Conservation (phyloP, 1,284 basidiomycete species). For the Leccinum solheimii region DNA sequence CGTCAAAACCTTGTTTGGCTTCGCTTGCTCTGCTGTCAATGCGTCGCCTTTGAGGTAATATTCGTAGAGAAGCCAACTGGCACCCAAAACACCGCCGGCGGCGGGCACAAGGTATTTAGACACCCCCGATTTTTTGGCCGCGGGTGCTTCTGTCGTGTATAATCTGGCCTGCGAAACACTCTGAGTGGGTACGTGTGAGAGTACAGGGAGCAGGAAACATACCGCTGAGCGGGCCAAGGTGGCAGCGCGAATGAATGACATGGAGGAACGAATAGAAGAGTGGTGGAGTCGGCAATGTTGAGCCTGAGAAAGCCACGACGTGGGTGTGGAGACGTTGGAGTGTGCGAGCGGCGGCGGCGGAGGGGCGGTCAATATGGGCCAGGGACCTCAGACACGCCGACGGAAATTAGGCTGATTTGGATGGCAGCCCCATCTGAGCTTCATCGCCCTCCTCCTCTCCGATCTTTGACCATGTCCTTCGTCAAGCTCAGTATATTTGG, state of each 20-base stretch:
- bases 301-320: slow-evolving; percentile 25
- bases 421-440: neutral
- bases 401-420: slow-evolving; percentile 14
- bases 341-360: neutral
- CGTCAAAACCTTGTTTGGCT: slow-evolving; percentile 47
- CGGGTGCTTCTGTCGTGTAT: slow-evolving; percentile 47
- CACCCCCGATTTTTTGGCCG: slow-evolving; percentile 44
- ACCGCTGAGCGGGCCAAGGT: slow-evolving; percentile 44
- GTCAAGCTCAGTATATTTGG: slow-evolving; percentile 99
- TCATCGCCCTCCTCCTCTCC: neutral
- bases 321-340: neutral
- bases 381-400: slow-evolving; percentile 31
- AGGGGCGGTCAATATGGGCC: neutral
- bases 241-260: slow-evolving; percentile 48
- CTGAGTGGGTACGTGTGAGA: neutral
- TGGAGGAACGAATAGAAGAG: slow-evolving; percentile 20
- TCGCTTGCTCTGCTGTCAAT: slow-evolving; percentile 32
- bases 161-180: slow-evolving; percentile 33
- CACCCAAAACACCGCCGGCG: slow-evolving; percentile 33
- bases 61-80: slow-evolving; percentile 19
- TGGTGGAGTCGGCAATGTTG: neutral
- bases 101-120: slow-evolving; percentile 40
- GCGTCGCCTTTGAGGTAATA: slow-evolving; percentile 24
- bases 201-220: neutral
- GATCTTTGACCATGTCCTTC: slow-evolving; percentile 67